Evolutionary conservation across 1,284 basidiomycete species (phyloP), one percentile per base, ranked within the genome.

Genomic region (Mycena citricolor): DNA sequence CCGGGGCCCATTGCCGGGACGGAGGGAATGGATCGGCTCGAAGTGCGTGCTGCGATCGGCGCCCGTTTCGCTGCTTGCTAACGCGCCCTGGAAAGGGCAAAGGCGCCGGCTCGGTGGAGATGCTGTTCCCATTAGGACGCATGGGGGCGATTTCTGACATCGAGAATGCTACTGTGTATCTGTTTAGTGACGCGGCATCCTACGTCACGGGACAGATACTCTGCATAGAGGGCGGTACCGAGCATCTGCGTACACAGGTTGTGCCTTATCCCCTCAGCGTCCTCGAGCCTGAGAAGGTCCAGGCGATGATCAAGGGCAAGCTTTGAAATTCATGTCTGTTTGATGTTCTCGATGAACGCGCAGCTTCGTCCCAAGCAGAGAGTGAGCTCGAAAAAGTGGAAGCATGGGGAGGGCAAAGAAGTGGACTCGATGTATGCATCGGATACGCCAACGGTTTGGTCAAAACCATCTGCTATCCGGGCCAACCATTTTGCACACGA

Each of bases 1-100:
- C 94, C 94, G 4, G 94, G 87, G 1, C 86, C 90, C 8, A 95
- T 97, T 50, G 76, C 66, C 3, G 82, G 76, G 16, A 97, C 94
- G 0, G 93, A 91, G 62, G 95, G 95, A 37, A 80, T 87, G 74
- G 73, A 82, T 54, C 79, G 90, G 19, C 74, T 94, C 30, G 68
- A 74, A 20, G 48, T 39, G 12, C 35, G 30, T 17, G 41, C 17
- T 23, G 39, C 12, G 19, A 17, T n/a, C n/a, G n/a, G n/a, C n/a
- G n/a, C n/a, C 25, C 23, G 20, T n/a, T 22, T 33, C 21, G 14
- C 20, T 64, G 71, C 13, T 70, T 76, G 23, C 73, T 77, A 53
- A 67, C 67, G 8, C 19, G 14, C 16, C 17, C 10, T 8, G n/a
- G 19, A 21, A 25, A 46, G 35, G 36, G 32, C 17, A 8, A 8